These are phyloP conservation scores for Excoecaria cochinchinensis DNA, from an alignment of 345 rosid species.

Conservation along the genomic window DNA sequence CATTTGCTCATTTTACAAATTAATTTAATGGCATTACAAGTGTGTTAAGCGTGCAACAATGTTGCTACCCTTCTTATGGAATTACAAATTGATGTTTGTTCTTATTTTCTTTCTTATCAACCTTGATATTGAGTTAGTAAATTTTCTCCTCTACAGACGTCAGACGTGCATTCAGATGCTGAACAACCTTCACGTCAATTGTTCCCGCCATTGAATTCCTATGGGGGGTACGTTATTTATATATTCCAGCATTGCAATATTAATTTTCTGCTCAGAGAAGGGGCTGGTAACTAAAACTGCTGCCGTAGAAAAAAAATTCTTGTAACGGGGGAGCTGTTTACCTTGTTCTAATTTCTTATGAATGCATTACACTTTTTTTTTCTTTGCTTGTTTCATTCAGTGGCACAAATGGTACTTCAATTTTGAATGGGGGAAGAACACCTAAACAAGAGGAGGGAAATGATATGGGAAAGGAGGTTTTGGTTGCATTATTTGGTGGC, in stretches of 20 bases:
- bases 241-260: neutral
- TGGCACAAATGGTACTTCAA: conserved; percentile 16
- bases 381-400: conserved; percentile 1
- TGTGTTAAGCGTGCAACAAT: neutral
- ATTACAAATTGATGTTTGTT: neutral
- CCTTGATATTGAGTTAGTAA: conserved; percentile 4
- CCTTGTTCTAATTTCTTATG: conserved; percentile 1
- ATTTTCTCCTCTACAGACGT: conserved; percentile 23
- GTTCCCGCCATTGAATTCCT: conserved; percentile 8
- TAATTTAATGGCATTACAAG: neutral
- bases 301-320: conserved; percentile 8
- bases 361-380: neutral
- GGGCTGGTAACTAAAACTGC: conserved; percentile 3
- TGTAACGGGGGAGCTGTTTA: neutral
- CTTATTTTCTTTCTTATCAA: neutral
- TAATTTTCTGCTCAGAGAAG: neutral
- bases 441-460: conserved; percentile 26
- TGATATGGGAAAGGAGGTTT: conserved; percentile 46
- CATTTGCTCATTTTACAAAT: conserved; percentile 6
- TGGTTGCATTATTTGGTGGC: conserved; percentile 44
- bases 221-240: conserved; percentile 19
- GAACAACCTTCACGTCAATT: conserved; percentile 20
- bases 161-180: conserved; percentile 16
- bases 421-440: conserved; percentile 20
- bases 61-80: conserved; percentile 1